These are phyloP conservation scores for Extremus antarcticus DNA, from an alignment of 495 filamentous ascomycete species.

Conservation along the genomic window DNA sequence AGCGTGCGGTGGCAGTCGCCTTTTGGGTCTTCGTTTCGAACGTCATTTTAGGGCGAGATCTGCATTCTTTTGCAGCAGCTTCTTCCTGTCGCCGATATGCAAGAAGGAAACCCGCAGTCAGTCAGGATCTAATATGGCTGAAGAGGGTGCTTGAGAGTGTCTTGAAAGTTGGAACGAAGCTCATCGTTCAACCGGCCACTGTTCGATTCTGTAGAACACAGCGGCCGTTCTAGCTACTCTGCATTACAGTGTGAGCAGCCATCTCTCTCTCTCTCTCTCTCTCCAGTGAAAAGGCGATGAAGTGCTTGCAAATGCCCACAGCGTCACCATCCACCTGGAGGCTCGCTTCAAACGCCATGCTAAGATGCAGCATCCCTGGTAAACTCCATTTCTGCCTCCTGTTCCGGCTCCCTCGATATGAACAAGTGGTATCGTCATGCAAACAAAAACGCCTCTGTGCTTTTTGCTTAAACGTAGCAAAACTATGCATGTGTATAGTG, in stretches of 20 bases:
- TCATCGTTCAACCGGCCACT: no score
- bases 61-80: neutral
- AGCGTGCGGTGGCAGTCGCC: neutral
- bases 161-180: no score
- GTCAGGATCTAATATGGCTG: no score
- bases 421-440: neutral
- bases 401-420: neutral
- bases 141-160: no score
- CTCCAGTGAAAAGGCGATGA: no score
- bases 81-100: neutral
- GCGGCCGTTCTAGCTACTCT: no score
- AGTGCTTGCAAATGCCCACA: neutral
- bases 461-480: conserved; percentile 1
- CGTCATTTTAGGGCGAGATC: no score
- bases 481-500: neutral
- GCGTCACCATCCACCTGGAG: neutral
- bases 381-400: neutral
- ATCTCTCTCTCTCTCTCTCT: neutral
- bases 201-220: no score
- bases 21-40: no score
- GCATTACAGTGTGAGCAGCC: neutral
- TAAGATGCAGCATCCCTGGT: no score
- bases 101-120: no score
- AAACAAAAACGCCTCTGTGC: neutral
- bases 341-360: neutral